Base-by-base conservation (phyloP, 2,329 filamentous ascomycete genomes). In the Fusarium sp. region DNA sequence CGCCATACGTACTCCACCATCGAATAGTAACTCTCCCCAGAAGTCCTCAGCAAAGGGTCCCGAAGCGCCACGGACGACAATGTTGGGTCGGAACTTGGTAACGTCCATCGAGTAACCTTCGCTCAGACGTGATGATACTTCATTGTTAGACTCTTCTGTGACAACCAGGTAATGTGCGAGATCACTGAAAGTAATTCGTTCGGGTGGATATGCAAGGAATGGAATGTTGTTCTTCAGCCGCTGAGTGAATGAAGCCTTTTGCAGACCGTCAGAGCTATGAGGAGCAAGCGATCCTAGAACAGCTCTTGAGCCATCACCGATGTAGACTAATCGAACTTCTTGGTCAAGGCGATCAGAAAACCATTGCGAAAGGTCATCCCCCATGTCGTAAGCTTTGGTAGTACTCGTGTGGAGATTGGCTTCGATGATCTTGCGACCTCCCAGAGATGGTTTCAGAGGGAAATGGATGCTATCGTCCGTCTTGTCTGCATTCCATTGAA, bases 11-110 rank as follows among this genome's bases (percentile, higher is more conserved):
- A 74, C 43, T 9, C 69, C 72, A 0, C 66, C 62, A 1, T 44
- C 37, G 34, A 74, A 74, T 0, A 57, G 62, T 1, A 74, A 39
- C 4, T 73, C 70, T 4, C 63, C 70, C 72, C 72, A 74, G 4
- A 56, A 74, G 12, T 74, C 72, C 10, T 74, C 72, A 0, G 59
- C 72, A 8, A 61, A 74, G 0, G 72, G 37, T 1, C 3, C 34
- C 1, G 72, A 66, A 9, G 72, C 68, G 3, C 72, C 72, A 3
- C 62, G 66, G 10, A 74, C 51, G 3, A 74, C 72, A 6, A 74
- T 69, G 10, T 74, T 74, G 1, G 72, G 72, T n/a, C 72, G 58
- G 14, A 74, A 74, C 23, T 74, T 74, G 31, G 70, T 73, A 3
- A 74, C 59, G 6, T 74, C 72, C 72, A 74, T 74, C 0, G 54